Percentiles rank a stretch among this genome's conserved stretches.
These are phyloP conservation scores for Syzygium jambos DNA, from an alignment of 345 rosid genomes.

Conservation along the genomic window DNA sequence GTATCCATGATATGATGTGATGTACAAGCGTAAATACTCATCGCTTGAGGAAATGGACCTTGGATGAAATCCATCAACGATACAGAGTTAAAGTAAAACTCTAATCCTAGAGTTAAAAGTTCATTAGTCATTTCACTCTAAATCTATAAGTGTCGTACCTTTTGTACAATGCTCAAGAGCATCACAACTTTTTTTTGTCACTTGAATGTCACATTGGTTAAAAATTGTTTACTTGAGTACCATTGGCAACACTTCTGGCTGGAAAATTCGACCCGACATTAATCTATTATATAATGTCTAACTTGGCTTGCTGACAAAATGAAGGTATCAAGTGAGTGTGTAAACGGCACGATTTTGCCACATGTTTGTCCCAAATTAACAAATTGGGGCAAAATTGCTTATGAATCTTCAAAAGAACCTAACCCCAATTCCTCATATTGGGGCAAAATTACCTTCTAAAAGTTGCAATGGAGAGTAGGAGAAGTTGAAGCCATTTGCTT, in stretches of 20 bases:
- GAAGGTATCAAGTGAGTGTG: background rate
- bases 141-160: too few relatives aligned
- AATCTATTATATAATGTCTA: too few relatives aligned
- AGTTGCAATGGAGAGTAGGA: too few relatives aligned
- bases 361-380: background rate
- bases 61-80: background rate
- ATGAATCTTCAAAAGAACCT: background rate
- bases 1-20: background rate
- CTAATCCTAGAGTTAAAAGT: background rate
- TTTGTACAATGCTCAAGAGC: too few relatives aligned
- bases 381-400: background rate
- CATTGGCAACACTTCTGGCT: too few relatives aligned
- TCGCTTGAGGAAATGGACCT: background rate
- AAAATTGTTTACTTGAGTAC: too few relatives aligned
- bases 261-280: too few relatives aligned
- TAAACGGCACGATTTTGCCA: background rate
- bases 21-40: background rate
- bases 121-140: background rate
- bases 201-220: too few relatives aligned
- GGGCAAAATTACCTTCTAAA: background rate
- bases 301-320: too few relatives aligned
- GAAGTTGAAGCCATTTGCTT: constrained; percentile 55
- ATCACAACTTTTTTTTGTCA: too few relatives aligned
- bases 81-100: background rate
- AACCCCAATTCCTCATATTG: background rate